Base-by-base conservation (phyloP, 1,284 basidiomycete genomes). In the Cutaneotrichosporon curvatum region DNA sequence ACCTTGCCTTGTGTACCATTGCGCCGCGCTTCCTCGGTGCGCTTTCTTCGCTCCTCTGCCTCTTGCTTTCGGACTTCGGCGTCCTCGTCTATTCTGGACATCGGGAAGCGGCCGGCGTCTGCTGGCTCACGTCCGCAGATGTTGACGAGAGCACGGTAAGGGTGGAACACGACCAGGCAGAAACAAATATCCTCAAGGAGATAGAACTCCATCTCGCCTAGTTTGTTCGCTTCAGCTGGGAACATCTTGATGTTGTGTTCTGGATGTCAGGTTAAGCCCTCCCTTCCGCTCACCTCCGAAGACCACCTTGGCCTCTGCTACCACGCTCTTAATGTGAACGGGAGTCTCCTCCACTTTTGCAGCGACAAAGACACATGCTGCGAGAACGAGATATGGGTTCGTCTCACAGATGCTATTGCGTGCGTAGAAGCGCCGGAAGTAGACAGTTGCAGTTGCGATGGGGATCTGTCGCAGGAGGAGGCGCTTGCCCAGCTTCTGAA, bases 201-300 rank as follows among this genome's bases (percentile, higher is more conserved):
- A 71, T 96, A 97, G 73, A 97, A 97, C 45, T 97, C 94, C 92
- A 96, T 96, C 69, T 97, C 92, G 4, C 92, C 94, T 5, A 98
- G 74, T 62, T 88, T 89, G n/a, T 83, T 80, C 58, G 89, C 83
- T 63, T 96, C 90, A 0, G 82, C 79, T 0, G 87, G 82, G 60
- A 94, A 89, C 28, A 79, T 73, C 62, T 85, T 84, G 61, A 84
- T 74, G 14, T 78, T 79, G 58, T 85, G 85, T 28, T 79, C 79
- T 60, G 79, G 5, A 28, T 12, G 42, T 57, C 43, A 56, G 53
- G n/a, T 45, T 25, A 4, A 5, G n/a, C 5, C 22, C 4, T 4
- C 11, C 41, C 4, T 22, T 9, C 32, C 15, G 76, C 83, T 54
- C 62, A 88, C 84, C 83, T 51, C 77, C 79, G 67, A 91, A 95